These are phyloP conservation scores for Leishmania martiniquensis DNA, from an alignment of 208 protist species.

Conservation along the genomic window DNA sequence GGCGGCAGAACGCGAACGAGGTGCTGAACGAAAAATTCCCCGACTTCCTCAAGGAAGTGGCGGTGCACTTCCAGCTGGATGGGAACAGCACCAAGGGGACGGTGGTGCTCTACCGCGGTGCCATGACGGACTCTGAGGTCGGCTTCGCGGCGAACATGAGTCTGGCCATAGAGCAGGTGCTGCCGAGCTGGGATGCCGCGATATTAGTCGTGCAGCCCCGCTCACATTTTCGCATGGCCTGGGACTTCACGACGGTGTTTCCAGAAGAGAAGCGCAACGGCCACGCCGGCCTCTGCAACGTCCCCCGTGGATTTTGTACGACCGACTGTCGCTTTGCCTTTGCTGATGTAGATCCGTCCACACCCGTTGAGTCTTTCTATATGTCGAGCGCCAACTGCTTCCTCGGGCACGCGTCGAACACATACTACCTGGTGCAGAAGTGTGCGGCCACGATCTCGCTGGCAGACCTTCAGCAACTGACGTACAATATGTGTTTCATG, in stretches of 20 bases:
- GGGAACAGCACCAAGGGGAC: slow-evolving; percentile 24
- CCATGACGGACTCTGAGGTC: slow-evolving; percentile 56
- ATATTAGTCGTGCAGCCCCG: slow-evolving; percentile 55
- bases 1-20: slow-evolving; percentile 34
- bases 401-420: slow-evolving; percentile 53
- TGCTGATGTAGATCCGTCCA: slow-evolving; percentile 28
- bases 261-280: slow-evolving; percentile 6
- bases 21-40: slow-evolving; percentile 46
- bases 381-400: slow-evolving; percentile 54
- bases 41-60: slow-evolving; percentile 43
- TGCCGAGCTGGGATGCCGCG: slow-evolving; percentile 39
- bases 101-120: slow-evolving; percentile 49
- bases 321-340: slow-evolving; percentile 24
- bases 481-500: slow-evolving; percentile 59
- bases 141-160: slow-evolving; percentile 29
- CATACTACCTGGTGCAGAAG: slow-evolving; percentile 45
- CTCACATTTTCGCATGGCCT: slow-evolving; percentile 50
- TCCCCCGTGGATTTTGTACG: slow-evolving; percentile 49
- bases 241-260: slow-evolving; percentile 11
- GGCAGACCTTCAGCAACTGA: slow-evolving; percentile 39
- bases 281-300: slow-evolving; percentile 38
- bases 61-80: slow-evolving; percentile 34
- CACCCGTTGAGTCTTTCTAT: slow-evolving; percentile 41
- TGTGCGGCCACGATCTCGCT: slow-evolving; percentile 22
- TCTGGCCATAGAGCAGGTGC: slow-evolving; percentile 27